These are phyloP conservation scores for Phytophthora cactorum DNA, from an alignment of 352 stramenopile species.

Conservation along the genomic window DNA sequence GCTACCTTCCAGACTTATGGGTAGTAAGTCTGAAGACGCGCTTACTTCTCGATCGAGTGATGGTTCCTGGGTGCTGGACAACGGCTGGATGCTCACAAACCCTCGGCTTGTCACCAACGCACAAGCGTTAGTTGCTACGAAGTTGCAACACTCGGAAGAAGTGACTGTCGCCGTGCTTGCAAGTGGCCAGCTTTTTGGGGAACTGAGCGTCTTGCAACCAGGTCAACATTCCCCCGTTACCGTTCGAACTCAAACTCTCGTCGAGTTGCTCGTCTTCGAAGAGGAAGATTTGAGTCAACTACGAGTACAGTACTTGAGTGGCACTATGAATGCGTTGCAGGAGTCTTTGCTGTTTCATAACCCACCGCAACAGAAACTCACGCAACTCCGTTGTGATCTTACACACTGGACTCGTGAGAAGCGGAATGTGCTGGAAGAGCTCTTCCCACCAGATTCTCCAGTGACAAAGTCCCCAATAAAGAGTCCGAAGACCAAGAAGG, in stretches of 20 bases:
- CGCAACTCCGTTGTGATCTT: constrained; percentile 62
- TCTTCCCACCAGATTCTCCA: constrained; percentile 36
- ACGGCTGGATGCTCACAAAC: constrained; percentile 84
- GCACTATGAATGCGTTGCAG: constrained; percentile 80
- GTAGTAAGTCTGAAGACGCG: constrained; percentile 30
- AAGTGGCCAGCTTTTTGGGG: constrained; percentile 74
- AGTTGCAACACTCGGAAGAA: constrained; percentile 40
- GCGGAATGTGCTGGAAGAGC: constrained; percentile 51
- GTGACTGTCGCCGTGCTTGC: constrained; percentile 67
- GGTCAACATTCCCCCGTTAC: constrained; percentile 68
- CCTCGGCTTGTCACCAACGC: constrained; percentile 65
- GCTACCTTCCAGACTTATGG: constrained; percentile 1
- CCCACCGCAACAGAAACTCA: constrained; percentile 75
- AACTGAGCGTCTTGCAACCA: constrained; percentile 74
- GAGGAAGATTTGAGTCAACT: constrained; percentile 59
- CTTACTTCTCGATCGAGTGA: constrained; percentile 50
- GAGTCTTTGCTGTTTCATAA: constrained; percentile 84
- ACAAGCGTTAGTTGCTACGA: constrained; percentile 26
- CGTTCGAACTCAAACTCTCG: constrained; percentile 65
- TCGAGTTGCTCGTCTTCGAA: constrained; percentile 68
- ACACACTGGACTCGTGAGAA: constrained; percentile 61
- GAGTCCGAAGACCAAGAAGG: constrained; percentile 5
- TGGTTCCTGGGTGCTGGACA: constrained; percentile 80
- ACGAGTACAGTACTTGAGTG: constrained; percentile 72
- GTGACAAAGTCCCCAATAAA: constrained; percentile 15